phyloP scores from a whole-genome alignment of 495 filamentous ascomycete species.

The Podospora pseudocomata region DNA sequence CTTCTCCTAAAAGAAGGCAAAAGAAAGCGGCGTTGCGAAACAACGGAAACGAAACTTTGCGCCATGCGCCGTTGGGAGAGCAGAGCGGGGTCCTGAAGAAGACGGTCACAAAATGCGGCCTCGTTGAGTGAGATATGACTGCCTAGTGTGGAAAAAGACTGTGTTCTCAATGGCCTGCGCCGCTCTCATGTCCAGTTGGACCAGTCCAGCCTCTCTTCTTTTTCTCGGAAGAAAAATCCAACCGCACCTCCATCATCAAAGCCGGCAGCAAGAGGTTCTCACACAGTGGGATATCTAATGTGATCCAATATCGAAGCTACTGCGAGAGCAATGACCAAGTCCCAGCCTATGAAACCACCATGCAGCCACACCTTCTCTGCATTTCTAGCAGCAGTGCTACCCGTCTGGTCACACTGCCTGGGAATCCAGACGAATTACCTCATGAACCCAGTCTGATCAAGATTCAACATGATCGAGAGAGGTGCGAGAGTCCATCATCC shows the following conservation, averaged over 20 bases:
- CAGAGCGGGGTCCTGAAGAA: conserved; percentile 11
- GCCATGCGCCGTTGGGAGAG: conserved; percentile 7
- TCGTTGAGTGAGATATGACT: conserved; percentile 12
- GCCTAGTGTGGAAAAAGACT: conserved; percentile 5
- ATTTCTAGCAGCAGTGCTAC: conserved; percentile 8
- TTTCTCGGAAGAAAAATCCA: neutral
- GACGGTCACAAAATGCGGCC: conserved; percentile 6
- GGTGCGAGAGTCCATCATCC: neutral
- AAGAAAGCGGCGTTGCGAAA: conserved; percentile 9
- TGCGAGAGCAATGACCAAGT: neutral
- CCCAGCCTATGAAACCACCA: conserved; percentile 3
- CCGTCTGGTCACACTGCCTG: conserved; percentile 11
- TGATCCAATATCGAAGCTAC: neutral
- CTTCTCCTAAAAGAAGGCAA: conserved; percentile 11
- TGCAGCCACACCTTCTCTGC: conserved; percentile 15
- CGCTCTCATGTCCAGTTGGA: conserved; percentile 7
- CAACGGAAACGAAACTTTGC: conserved; percentile 5
- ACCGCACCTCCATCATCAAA: too few species aligned
- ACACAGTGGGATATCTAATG: neutral
- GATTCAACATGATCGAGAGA: conserved; percentile 8
- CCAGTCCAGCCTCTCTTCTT: conserved; percentile 1
- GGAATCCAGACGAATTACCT: conserved; percentile 9
- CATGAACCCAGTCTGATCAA: conserved; percentile 8
- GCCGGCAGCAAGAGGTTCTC: neutral
- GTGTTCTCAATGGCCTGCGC: neutral